Conservation (phyloP, 163 green algal genomes). For the Coccomyxa subellipsoidea region DNA sequence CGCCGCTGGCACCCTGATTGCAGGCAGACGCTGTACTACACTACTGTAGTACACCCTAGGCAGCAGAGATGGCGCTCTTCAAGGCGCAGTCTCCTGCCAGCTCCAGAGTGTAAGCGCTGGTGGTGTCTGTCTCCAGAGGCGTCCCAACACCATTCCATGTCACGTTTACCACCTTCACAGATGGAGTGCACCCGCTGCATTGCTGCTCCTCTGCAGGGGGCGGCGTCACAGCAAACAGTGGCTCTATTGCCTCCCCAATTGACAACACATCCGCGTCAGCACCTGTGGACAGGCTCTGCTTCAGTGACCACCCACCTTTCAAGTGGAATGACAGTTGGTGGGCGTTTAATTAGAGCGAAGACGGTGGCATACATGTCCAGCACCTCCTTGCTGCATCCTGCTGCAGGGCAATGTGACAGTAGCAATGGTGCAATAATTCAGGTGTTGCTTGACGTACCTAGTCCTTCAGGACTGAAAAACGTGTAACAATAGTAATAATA, state of each 20-base stretch:
- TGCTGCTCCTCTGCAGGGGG: not conserved
- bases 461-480: no score
- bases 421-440: no score
- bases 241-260: not conserved
- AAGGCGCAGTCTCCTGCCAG: not conserved
- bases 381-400: no score
- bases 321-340: no score
- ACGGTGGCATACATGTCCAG: no score
- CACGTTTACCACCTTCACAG: not conserved
- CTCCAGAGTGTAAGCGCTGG: not conserved
- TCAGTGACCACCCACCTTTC: no score
- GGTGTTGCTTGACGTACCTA: no score
- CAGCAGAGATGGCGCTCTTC: not conserved
- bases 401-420: no score
- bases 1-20: not conserved
- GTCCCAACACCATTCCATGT: not conserved
- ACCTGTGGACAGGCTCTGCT: not conserved
- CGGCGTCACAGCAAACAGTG: not conserved
- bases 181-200: not conserved
- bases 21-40: not conserved
- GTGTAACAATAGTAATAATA: no score
- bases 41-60: no score
- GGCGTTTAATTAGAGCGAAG: no score
- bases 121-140: not conserved
- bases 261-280: not conserved